phyloP scores from a whole-genome alignment of 2,329 filamentous ascomycete genomes.

The Drechmeria coniospora region DNA sequence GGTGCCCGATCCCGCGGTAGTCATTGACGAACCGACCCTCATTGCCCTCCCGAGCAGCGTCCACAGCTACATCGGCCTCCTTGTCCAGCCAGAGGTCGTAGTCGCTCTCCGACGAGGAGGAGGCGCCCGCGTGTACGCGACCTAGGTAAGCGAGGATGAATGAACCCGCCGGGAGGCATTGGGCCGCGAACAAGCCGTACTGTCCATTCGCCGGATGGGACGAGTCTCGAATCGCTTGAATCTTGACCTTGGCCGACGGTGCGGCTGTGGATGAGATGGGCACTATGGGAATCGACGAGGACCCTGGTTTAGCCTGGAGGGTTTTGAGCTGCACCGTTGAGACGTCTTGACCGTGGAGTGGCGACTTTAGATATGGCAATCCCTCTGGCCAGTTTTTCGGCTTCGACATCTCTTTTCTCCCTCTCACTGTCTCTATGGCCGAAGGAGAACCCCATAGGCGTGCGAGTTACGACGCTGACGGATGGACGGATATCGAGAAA shows the following conservation, averaged over 20 bases:
- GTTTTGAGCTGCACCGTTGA: slow-evolving; percentile 23
- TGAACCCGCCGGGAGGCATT: slow-evolving; percentile 33
- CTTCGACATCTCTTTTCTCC: slow-evolving; percentile 12
- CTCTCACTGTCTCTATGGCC: not conserved
- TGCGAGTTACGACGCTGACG: not conserved
- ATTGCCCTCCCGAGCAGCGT: slow-evolving; percentile 42
- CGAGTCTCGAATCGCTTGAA: slow-evolving; percentile 33
- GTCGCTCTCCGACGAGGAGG: slow-evolving; percentile 23
- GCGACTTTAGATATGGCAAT: slow-evolving; percentile 35
- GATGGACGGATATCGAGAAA: too few relatives aligned
- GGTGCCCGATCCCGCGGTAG: slow-evolving; percentile 40
- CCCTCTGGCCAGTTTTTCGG: slow-evolving; percentile 44
- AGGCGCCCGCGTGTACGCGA: slow-evolving; percentile 29
- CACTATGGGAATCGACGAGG: slow-evolving; percentile 9
- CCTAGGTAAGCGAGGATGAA: slow-evolving; percentile 50
- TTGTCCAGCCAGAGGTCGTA: slow-evolving; percentile 51
- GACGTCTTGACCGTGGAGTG: slow-evolving; percentile 31
- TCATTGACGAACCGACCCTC: slow-evolving; percentile 55
- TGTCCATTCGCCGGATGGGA: slow-evolving; percentile 44
- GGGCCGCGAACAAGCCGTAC: slow-evolving; percentile 43
- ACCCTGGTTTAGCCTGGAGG: slow-evolving; percentile 17
- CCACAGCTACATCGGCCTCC: slow-evolving; percentile 40
- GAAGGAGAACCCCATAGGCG: not conserved
- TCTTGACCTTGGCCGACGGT: slow-evolving; percentile 34
- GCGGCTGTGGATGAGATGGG: slow-evolving; percentile 19